phyloP scores from a whole-genome alignment of 805 yeast species.

The Tetrapisispora fleetii region DNA sequence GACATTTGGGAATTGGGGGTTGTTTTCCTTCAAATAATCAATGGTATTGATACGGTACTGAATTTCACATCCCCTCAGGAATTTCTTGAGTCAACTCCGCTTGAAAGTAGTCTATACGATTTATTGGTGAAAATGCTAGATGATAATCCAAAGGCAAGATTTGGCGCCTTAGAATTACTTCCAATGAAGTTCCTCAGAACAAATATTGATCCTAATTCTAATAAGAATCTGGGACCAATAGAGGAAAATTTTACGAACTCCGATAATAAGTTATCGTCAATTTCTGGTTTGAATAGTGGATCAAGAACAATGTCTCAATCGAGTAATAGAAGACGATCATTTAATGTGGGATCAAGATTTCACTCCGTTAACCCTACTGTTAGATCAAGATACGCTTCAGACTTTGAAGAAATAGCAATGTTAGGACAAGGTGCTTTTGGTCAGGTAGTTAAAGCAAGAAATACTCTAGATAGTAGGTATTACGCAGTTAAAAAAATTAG shows the following conservation, averaged over 20 bases:
- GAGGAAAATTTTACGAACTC: constrained; percentile 5
- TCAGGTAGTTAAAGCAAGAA: constrained; percentile 94
- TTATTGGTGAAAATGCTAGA: constrained; percentile 60
- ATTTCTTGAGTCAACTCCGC: constrained; percentile 39
- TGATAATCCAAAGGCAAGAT: constrained; percentile 55
- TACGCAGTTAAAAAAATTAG: constrained; percentile 90
- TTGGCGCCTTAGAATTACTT: constrained; percentile 74
- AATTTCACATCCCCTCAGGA: constrained; percentile 53
- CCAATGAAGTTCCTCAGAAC: constrained; percentile 78
- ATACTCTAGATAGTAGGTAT: constrained; percentile 84
- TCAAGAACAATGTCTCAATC: constrained; percentile 20
- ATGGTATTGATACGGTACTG: constrained; percentile 47
- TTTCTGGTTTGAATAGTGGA: constrained; percentile 3
- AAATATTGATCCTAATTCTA: constrained; percentile 37
- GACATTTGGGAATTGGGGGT: constrained; percentile 94
- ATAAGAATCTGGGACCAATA: constrained; percentile 20
- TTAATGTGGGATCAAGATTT: constrained; percentile 32
- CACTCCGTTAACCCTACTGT: constrained; percentile 25
- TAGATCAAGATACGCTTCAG: constrained; percentile 73
- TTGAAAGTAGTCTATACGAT: constrained; percentile 53
- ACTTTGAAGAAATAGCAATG: constrained; percentile 87
- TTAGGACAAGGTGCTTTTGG: constrained; percentile 96
- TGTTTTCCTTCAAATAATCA: constrained; percentile 53
- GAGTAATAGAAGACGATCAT: constrained; percentile 31
- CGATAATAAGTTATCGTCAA: constrained; percentile 6